phyloP scores from a whole-genome alignment of 768 basidiomycete genomes.

The Kwoniella botswanensis region DNA sequence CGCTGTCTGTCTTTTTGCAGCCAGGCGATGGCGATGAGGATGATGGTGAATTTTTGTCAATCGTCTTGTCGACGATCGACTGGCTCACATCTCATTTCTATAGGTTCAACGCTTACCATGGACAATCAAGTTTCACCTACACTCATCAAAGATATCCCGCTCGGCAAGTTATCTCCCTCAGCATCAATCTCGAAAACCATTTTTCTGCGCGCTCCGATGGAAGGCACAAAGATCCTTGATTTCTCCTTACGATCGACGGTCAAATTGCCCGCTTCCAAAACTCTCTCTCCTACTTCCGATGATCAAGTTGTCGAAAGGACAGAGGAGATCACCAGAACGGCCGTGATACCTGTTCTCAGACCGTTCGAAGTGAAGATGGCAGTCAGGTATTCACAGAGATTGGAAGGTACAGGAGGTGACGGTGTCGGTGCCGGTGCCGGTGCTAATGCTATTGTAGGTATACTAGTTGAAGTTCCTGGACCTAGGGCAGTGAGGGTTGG shows the following conservation, averaged over 20 bases:
- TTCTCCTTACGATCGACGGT: constrained; percentile 73
- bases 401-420: constrained; percentile 4
- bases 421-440: constrained; percentile 21
- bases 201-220: constrained; percentile 66
- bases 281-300: constrained; percentile 1
- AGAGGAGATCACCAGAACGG: constrained; percentile 71
- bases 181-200: constrained; percentile 68
- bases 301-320: constrained; percentile 14
- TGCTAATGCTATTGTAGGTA: constrained; percentile 25
- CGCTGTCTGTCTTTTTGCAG: constrained; percentile 74
- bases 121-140: constrained; percentile 71
- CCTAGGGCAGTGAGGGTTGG: constrained; percentile 28
- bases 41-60: constrained; percentile 29
- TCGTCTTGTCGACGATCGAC: background rate
- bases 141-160: constrained; percentile 73
- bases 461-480: constrained; percentile 24
- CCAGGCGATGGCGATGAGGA: constrained; percentile 33
- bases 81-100: background rate
- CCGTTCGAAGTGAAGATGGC: constrained; percentile 67
- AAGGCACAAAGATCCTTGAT: constrained; percentile 77
- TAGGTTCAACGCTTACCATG: constrained; percentile 61
- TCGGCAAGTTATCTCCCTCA: constrained; percentile 71
- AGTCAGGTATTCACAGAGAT: constrained; percentile 62
- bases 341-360: constrained; percentile 70
- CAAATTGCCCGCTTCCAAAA: constrained; percentile 36